Evolutionary conservation across 208 protist species (phyloP).

Genomic region (Kentomonas sorsogonicus): DNA sequence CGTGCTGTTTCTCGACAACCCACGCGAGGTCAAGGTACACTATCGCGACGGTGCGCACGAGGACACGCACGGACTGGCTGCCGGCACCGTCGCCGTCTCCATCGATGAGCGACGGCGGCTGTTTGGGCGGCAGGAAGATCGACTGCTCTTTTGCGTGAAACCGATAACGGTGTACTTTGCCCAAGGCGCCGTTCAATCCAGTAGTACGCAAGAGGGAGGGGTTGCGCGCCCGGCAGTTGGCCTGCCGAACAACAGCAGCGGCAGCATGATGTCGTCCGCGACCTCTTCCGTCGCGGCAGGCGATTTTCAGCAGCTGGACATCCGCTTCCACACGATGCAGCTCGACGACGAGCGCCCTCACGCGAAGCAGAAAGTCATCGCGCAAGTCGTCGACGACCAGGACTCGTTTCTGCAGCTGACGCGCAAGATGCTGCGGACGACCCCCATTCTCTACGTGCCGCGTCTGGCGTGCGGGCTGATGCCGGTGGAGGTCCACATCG

Average conservation of each 20-base stretch:
- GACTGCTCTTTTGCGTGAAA: slow-evolving; percentile 38
- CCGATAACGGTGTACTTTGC: slow-evolving; percentile 38
- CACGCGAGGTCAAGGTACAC: no score
- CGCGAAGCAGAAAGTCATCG: slow-evolving; percentile 62
- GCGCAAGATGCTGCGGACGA: slow-evolving; percentile 44
- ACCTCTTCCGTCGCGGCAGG: not conserved
- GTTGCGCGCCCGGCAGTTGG: no score
- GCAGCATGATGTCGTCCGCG: not conserved
- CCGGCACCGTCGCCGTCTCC: no score
- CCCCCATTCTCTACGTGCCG: slow-evolving; percentile 60
- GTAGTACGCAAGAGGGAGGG: no score
- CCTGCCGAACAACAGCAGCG: not conserved
- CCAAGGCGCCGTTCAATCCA: no score
- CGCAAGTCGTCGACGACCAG: slow-evolving; percentile 44
- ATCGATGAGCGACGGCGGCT: no score
- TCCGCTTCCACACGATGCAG: slow-evolving; percentile 41
- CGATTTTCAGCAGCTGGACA: slow-evolving; percentile 47
- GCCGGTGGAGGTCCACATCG: slow-evolving; percentile 62
- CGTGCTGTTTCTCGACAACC: slow-evolving; percentile 27
- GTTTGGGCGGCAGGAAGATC: slow-evolving; percentile 9
- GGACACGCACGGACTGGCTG: no score
- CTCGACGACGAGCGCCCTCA: slow-evolving; percentile 58
- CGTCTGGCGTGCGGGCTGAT: slow-evolving; percentile 21
- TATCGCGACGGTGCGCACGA: no score
- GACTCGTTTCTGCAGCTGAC: slow-evolving; percentile 28